These are phyloP conservation scores for Naganishia randhawae DNA, from an alignment of 768 basidiomycete species.

Conservation along the genomic window DNA sequence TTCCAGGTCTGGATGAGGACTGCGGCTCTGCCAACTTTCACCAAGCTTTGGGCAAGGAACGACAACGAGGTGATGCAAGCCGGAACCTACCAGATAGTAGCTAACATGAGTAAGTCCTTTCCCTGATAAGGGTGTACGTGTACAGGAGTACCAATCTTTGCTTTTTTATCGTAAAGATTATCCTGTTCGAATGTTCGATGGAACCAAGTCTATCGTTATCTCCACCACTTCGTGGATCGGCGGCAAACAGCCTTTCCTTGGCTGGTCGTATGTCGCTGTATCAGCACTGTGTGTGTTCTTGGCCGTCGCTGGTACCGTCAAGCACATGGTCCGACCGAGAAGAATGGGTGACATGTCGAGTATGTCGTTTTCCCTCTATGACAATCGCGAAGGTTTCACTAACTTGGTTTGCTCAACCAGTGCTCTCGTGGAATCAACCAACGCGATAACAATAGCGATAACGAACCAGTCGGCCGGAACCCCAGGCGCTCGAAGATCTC, in stretches of 20 bases:
- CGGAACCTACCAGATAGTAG: slow-evolving; percentile 70
- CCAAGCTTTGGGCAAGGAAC: slow-evolving; percentile 89
- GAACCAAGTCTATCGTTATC: slow-evolving; percentile 94
- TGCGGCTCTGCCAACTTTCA: slow-evolving; percentile 91
- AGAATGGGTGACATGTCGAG: slow-evolving; percentile 49
- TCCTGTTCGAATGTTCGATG: slow-evolving; percentile 82
- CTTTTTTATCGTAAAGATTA: slow-evolving; percentile 61
- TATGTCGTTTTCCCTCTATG: slow-evolving; percentile 31
- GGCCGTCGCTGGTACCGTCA: slow-evolving; percentile 78
- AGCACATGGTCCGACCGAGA: slow-evolving; percentile 88
- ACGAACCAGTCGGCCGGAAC: no score
- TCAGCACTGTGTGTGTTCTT: slow-evolving; percentile 81
- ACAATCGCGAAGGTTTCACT: neutral
- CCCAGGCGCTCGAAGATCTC: neutral
- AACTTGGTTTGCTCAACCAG: slow-evolving; percentile 26
- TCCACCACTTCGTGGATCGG: slow-evolving; percentile 98
- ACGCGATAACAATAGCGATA: neutral
- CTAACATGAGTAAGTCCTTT: slow-evolving; percentile 70
- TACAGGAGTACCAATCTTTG: neutral
- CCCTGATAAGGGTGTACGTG: neutral
- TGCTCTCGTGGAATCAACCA: slow-evolving; percentile 49
- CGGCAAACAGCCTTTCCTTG: slow-evolving; percentile 95
- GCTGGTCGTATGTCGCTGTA: slow-evolving; percentile 93
- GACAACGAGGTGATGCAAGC: slow-evolving; percentile 67
- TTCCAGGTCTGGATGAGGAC: slow-evolving; percentile 99